Evolutionary conservation across 441 rosid genomes (phyloP).

Genomic region (Aleurites moluccanus): DNA sequence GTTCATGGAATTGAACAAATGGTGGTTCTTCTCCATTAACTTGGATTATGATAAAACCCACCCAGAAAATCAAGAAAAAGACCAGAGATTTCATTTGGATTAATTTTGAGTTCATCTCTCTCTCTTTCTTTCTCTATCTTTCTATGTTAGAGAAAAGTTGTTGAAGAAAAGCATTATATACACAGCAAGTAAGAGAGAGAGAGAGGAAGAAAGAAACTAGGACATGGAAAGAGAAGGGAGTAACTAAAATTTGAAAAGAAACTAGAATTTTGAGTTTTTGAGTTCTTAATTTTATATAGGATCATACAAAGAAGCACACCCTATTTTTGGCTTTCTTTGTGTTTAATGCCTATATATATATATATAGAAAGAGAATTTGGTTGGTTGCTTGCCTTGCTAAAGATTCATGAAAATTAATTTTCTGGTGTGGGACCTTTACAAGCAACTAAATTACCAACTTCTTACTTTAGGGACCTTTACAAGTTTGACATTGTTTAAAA

Average conservation of each 20-base stretch:
- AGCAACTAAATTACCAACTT: conserved; percentile 29
- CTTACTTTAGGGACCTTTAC: conserved; percentile 28
- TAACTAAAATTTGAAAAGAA: conserved; percentile 36
- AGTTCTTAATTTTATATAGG: neutral
- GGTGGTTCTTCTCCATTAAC: conserved; percentile 24
- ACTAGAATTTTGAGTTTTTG: neutral
- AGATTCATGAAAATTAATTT: neutral
- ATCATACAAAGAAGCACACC: conserved; percentile 36
- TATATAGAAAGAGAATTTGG: neutral
- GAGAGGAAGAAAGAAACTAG: neutral
- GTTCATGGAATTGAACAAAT: conserved; percentile 29
- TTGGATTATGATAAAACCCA: neutral
- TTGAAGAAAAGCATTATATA: neutral
- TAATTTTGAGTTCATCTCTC: neutral
- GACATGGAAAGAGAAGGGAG: conserved; percentile 56
- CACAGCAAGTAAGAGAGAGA: neutral
- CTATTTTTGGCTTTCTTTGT: conserved; percentile 3
- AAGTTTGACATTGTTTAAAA: conserved; percentile 34
- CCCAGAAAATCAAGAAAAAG: conserved; percentile 20
- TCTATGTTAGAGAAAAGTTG: neutral
- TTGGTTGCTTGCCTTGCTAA: neutral
- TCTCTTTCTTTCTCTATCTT: neutral
- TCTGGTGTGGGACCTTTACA: neutral
- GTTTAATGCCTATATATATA: neutral
- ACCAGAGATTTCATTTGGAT: conserved; percentile 18